Base-by-base conservation (phyloP, 495 filamentous ascomycete genomes). In the Neurospora africana region DNA sequence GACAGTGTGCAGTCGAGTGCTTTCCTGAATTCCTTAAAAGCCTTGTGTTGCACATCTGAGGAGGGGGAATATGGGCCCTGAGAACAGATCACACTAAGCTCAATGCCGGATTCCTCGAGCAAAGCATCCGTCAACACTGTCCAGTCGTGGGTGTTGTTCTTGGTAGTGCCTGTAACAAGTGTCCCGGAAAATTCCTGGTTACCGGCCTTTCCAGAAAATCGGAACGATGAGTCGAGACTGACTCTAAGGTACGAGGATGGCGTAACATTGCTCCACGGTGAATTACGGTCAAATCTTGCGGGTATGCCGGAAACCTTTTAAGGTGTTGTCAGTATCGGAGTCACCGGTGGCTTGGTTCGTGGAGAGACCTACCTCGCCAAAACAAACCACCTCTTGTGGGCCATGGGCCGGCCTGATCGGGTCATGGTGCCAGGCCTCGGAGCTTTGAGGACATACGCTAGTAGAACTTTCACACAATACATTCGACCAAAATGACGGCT, bases 1-100 rank as follows among this genome's bases (percentile, higher is more conserved):
- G 53, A n/a, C 41, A 80, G 33, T 5, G 58, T 35, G 41, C 78
- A 80, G 4, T 2, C 27, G 5, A 61, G 21, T 10, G 33, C 11
- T 53, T 44, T 0, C 8, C 19, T n/a, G 41, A 21, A 3, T 0
- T 4, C 0, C 1, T 4, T 44, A 4, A n/a, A 2, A 44, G 27
- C 6, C 21, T 39, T 27, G 0, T 27, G 30, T 40, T 2, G 69
- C 36, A 0, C 38, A 38, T 0, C 69, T 1, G 0, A 4, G 0
- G 5, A 2, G n/a, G 15, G 30, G 0, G 23, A 0, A 17, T 8
- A 4, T 68, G 6, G 0, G 23, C 11, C 19, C 15, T 68, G 37
- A 4, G 40, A 47, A 44, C 41, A 44, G 3, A 44, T 44, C 41
- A 44, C 41, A 21, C 8, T 0, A 0, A 44, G 41, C 8, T 44